These are phyloP conservation scores for Tripterygium wilfordii DNA, from an alignment of 177 flowering plant species.

Conservation along the genomic window DNA sequence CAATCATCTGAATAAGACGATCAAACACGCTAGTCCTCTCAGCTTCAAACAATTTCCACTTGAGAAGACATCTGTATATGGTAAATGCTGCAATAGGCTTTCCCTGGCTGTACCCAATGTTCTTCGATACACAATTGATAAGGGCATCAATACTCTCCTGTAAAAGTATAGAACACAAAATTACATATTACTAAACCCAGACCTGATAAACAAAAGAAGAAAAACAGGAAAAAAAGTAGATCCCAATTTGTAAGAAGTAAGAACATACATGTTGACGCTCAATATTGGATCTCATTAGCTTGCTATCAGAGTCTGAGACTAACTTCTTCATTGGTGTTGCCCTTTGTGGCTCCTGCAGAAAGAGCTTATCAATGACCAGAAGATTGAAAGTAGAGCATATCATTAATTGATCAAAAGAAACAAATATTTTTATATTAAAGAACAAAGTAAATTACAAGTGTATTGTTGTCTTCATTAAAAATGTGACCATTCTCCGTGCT, in stretches of 20 bases:
- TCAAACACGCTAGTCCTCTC: conserved; percentile 93
- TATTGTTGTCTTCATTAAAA: conserved; percentile 34
- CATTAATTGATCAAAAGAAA: neutral
- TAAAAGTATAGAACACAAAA: conserved; percentile 1
- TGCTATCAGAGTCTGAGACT: conserved; percentile 50
- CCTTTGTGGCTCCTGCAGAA: conserved; percentile 56
- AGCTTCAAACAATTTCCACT: conserved; percentile 97
- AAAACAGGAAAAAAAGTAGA: neutral
- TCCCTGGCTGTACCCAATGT: conserved; percentile 84
- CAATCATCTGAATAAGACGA: conserved; percentile 89
- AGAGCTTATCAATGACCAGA: conserved; percentile 4
- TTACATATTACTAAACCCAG: too few species aligned
- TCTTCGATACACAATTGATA: conserved; percentile 60
- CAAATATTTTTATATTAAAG: neutral
- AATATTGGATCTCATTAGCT: conserved; percentile 49
- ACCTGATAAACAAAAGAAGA: too few species aligned
- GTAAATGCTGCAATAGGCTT: conserved; percentile 93
- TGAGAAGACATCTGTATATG: conserved; percentile 84
- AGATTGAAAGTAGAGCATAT: neutral
- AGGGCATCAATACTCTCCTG: conserved; percentile 89
- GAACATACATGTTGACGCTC: conserved; percentile 83
- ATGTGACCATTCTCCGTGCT: conserved; percentile 58
- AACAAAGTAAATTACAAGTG: conserved; percentile 18
- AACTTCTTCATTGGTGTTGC: conserved; percentile 40
- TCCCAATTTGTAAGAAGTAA: neutral